phyloP scores from a whole-genome alignment of 164 flowering plant species.

The Tinospora cordifolia region DNA sequence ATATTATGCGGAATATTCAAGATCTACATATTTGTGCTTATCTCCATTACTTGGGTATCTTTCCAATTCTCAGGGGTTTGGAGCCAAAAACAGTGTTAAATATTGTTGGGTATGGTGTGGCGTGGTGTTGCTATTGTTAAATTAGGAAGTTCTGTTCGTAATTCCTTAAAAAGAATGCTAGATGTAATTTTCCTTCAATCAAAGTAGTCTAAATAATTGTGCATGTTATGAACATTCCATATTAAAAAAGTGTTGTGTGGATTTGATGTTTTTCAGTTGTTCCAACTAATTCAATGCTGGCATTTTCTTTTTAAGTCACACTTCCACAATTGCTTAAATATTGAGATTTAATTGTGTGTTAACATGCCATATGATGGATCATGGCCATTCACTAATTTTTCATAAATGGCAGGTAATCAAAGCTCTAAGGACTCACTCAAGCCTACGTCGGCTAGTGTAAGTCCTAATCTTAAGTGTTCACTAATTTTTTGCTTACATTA shows the following conservation, averaged over 20 bases:
- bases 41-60: no score
- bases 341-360: not conserved
- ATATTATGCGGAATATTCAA: no score
- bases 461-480: slow-evolving; percentile 19
- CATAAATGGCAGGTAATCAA: slow-evolving; percentile 56
- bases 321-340: not conserved
- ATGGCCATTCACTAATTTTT: slow-evolving; percentile 1
- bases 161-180: not conserved
- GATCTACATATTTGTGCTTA: no score
- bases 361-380: not conserved
- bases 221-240: no score
- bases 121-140: not conserved
- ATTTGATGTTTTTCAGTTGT: not conserved
- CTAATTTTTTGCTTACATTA: not conserved
- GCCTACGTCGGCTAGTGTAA: slow-evolving; percentile 67
- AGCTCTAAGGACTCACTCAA: slow-evolving; percentile 70
- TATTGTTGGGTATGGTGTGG: not conserved
- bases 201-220: no score
- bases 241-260: not conserved
- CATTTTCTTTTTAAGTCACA: not conserved
- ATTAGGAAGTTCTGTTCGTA: not conserved
- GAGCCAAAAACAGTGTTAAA: not conserved
- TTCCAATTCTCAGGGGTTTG: not conserved
- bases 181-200: not conserved
- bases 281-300: not conserved